phyloP scores from a whole-genome alignment of 345 rosid genomes.

The Camelina neglecta region DNA sequence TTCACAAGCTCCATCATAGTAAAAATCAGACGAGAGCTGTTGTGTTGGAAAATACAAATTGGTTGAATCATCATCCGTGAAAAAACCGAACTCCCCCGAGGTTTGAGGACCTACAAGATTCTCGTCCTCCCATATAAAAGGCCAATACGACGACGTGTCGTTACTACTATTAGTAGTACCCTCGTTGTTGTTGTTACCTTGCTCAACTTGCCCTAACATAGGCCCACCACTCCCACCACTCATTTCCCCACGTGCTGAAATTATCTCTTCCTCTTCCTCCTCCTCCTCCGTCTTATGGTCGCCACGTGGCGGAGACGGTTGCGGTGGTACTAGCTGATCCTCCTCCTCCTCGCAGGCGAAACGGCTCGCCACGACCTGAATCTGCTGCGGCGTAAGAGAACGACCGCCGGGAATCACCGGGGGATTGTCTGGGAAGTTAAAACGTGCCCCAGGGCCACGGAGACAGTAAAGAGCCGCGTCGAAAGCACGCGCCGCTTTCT shows the following conservation, averaged over 20 bases:
- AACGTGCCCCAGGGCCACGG: slow-evolving; percentile 64
- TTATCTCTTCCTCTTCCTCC: slow-evolving; percentile 16
- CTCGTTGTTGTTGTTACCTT: neutral
- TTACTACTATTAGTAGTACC: neutral
- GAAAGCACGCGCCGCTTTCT: slow-evolving; percentile 94
- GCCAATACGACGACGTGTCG: slow-evolving; percentile 36
- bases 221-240: slow-evolving; percentile 43
- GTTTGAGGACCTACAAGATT: slow-evolving; percentile 29
- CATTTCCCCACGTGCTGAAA: slow-evolving; percentile 37
- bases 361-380: slow-evolving; percentile 62
- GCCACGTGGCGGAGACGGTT: slow-evolving; percentile 27
- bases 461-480: slow-evolving; percentile 82
- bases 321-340: neutral
- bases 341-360: slow-evolving; percentile 60
- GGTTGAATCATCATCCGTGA: slow-evolving; percentile 26
- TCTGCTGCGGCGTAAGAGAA: slow-evolving; percentile 55
- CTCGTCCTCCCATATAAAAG: slow-evolving; percentile 38
- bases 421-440: slow-evolving; percentile 71
- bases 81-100: slow-evolving; percentile 33
- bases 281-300: slow-evolving; percentile 9
- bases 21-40: slow-evolving; percentile 44
- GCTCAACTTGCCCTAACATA: slow-evolving; percentile 40
- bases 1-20: slow-evolving; percentile 42
- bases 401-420: slow-evolving; percentile 55
- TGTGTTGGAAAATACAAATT: slow-evolving; percentile 36